A percentile compares a stretch with the other conserved stretches of the same genome.
These are phyloP conservation scores for Cucumis melo DNA, from an alignment of 306 rosid species.

Conservation along the genomic window DNA sequence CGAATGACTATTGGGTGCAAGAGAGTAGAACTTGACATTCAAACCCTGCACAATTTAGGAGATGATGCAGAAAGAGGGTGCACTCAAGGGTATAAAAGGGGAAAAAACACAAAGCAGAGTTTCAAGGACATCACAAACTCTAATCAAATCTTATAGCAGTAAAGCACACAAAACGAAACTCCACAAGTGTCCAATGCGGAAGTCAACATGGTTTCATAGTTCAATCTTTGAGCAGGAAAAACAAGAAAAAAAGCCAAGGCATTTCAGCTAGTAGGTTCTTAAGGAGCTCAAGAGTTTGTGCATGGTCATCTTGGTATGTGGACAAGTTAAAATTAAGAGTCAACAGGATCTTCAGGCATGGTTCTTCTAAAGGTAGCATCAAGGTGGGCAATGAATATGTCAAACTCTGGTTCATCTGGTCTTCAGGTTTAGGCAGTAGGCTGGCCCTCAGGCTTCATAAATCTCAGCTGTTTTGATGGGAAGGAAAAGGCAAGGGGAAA, in stretches of 20 bases:
- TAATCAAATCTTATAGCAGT: background rate
- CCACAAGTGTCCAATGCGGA: slow-evolving; percentile 8
- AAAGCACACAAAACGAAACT: slow-evolving; percentile 4
- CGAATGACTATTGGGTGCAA: background rate
- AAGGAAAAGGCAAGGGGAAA: slow-evolving; percentile 91
- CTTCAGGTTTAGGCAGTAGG: slow-evolving; percentile 85
- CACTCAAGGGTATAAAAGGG: background rate
- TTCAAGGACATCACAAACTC: background rate
- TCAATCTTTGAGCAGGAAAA: slow-evolving; percentile 30
- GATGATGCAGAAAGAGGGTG: background rate
- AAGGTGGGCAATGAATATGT: slow-evolving; percentile 90
- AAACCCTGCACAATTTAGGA: background rate
- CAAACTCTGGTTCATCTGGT: slow-evolving; percentile 96
- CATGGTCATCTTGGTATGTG: slow-evolving; percentile 70
- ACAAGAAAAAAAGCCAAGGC: slow-evolving; percentile 31
- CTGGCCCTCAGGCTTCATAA: slow-evolving; percentile 96
- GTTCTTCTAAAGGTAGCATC: slow-evolving; percentile 75
- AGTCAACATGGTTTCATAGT: slow-evolving; percentile 38
- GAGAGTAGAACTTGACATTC: background rate
- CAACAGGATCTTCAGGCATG: slow-evolving; percentile 43
- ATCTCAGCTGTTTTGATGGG: slow-evolving; percentile 96
- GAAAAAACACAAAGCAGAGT: background rate
- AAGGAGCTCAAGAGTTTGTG: slow-evolving; percentile 49
- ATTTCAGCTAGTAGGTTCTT: slow-evolving; percentile 58
- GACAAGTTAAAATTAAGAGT: slow-evolving; percentile 48